phyloP scores from a whole-genome alignment of 257 asterid species.

The Dorcoceras hygrometricum region DNA sequence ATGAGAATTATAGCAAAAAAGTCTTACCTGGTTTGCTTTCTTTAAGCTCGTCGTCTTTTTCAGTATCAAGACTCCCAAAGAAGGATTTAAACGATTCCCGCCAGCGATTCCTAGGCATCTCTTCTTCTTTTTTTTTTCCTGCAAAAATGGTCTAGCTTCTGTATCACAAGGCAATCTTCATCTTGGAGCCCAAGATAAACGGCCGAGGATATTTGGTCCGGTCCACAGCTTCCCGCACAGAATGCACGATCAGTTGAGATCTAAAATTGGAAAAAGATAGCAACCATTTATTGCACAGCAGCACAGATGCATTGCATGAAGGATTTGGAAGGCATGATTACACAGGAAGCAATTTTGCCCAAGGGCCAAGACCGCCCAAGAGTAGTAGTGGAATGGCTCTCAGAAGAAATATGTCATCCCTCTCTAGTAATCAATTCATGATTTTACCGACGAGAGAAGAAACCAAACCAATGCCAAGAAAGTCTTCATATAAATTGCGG shows the following conservation, averaged over 20 bases:
- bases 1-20: constrained; percentile 18
- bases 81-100: constrained; percentile 48
- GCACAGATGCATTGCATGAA: not conserved
- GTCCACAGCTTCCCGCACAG: not conserved
- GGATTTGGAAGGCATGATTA: not conserved
- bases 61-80: constrained; percentile 52
- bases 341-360: not conserved
- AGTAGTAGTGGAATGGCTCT: not conserved
- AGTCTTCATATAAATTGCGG: not conserved
- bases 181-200: constrained; percentile 11
- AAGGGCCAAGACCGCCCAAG: not conserved
- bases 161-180: constrained; percentile 25
- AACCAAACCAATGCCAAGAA: not conserved
- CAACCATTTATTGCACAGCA: not conserved
- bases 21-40: constrained; percentile 56
- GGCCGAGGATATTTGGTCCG: not conserved
- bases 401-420: not conserved
- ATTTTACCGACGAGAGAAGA: not conserved
- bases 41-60: constrained; percentile 53
- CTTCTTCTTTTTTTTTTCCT: constrained; percentile 27
- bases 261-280: too few relatives aligned
- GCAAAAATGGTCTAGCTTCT: constrained; percentile 23
- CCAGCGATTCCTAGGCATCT: constrained; percentile 64
- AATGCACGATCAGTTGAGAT: not conserved
- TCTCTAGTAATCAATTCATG: not conserved